These are phyloP conservation scores for Solanum pinnatisectum DNA, from an alignment of 257 asterid species.

Conservation along the genomic window DNA sequence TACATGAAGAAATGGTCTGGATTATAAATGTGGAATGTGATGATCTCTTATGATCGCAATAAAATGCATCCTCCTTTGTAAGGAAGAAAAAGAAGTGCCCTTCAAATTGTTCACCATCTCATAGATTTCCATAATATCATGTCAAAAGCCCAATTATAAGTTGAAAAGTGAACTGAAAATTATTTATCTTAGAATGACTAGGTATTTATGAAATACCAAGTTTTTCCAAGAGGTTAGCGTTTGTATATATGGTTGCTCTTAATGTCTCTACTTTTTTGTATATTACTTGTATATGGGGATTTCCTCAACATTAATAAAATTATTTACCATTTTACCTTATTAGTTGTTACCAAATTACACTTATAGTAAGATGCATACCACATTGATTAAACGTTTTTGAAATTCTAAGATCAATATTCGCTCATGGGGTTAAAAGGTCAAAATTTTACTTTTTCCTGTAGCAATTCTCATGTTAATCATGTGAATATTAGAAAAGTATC, in stretches of 20 bases:
- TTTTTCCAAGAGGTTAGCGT: neutral
- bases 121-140: neutral
- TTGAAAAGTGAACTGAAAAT: neutral
- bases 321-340: neutral
- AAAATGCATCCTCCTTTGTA: neutral
- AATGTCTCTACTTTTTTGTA: neutral
- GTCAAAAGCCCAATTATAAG: neutral
- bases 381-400: neutral
- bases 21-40: neutral
- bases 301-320: neutral
- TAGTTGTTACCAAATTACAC: neutral
- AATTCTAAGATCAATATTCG: neutral
- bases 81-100: neutral
- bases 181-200: neutral
- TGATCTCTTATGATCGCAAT: neutral
- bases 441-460: neutral
- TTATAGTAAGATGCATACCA: neutral
- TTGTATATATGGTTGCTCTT: neutral
- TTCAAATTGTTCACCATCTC: neutral
- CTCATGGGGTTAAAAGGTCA: neutral
- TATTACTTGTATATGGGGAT: neutral
- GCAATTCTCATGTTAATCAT: neutral
- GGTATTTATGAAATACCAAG: neutral
- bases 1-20: neutral
- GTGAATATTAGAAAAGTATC: neutral